Evolutionary conservation across 331 rosid genomes (phyloP), one percentile per base, ranked within the genome.

Genomic region (Arachis monticola): DNA sequence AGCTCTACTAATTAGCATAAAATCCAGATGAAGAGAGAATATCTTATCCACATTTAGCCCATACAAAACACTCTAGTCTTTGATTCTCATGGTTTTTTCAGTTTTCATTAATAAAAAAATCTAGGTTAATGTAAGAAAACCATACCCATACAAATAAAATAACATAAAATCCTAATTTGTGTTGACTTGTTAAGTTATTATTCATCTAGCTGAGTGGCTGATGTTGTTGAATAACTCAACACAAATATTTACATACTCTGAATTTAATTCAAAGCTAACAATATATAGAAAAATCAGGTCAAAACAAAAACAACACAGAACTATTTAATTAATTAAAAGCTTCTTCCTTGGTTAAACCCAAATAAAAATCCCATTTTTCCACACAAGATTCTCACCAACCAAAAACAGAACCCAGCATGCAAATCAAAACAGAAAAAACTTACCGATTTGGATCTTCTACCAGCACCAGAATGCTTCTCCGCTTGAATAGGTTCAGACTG

Each of bases 391-490:
- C 58, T 60, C 61, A 30, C 44, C 67, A 74, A 77, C 59, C 80
- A 83, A 74, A 73, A 57, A 10, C 45, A 69, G 47, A 7, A 70
- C 35, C 1, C 7, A 58, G 27, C 7, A 77, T 12, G 13, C 58
- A 12, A 9, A 65, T 10, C 6, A 48, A 59, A 13, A 73, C 2
- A 51, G 1, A 52, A 75, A 65, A 79, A 22, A 22, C 89, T 78
- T 65, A 95, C 99, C 70, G 81, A 64, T 53, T 77, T 73, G 51
- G 93, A 81, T 79, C 62, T 82, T 72, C 52, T 75, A 64, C 81
- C 55, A 60, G 65, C 67, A 50, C 48, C 75, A 52, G 80, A 46
- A 62, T n/a, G 75, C 41, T 69, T 83, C 11, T 76, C 85, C 60
- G 84, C 81, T 60, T 14, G 80, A 73, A 87, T 1, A 27, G 30